A percentile compares a stretch with the other conserved stretches of the same genome.
Evolutionary conservation across 345 rosid species (phyloP).

Genomic region (Litchi chinensis): DNA sequence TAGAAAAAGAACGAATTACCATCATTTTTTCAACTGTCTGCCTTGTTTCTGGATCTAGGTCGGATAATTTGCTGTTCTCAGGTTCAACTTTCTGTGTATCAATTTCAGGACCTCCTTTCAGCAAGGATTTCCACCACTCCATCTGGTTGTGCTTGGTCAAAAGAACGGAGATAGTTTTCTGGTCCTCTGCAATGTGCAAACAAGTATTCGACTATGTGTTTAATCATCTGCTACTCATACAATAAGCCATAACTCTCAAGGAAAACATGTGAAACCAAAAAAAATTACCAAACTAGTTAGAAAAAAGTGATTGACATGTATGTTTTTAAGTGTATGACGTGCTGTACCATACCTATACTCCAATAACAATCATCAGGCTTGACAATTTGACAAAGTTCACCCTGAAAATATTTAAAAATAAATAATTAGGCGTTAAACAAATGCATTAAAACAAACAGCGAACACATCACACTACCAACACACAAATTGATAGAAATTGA

Average conservation of each 20-base stretch:
- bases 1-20: constrained; percentile 43
- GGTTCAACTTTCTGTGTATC: constrained; percentile 97
- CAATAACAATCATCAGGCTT: constrained; percentile 91
- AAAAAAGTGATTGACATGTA: neutral
- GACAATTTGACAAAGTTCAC: constrained; percentile 60
- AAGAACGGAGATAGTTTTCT: constrained; percentile 58
- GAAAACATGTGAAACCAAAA: neutral
- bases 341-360: constrained; percentile 72
- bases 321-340: neutral
- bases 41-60: constrained; percentile 82
- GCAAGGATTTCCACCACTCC: constrained; percentile 93
- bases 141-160: constrained; percentile 88
- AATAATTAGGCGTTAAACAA: neutral
- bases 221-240: neutral
- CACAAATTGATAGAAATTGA: neutral
- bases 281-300: neutral
- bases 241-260: neutral
- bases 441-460: too few species aligned
- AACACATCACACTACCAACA: neutral
- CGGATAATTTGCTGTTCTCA: constrained; percentile 78
- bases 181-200: constrained; percentile 74
- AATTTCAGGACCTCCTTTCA: constrained; percentile 82
- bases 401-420: constrained; percentile 46
- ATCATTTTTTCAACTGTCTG: constrained; percentile 87
- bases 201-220: neutral